Conservation (phyloP, 768 basidiomycete species). For the Boletus eberwhitei region DNA sequence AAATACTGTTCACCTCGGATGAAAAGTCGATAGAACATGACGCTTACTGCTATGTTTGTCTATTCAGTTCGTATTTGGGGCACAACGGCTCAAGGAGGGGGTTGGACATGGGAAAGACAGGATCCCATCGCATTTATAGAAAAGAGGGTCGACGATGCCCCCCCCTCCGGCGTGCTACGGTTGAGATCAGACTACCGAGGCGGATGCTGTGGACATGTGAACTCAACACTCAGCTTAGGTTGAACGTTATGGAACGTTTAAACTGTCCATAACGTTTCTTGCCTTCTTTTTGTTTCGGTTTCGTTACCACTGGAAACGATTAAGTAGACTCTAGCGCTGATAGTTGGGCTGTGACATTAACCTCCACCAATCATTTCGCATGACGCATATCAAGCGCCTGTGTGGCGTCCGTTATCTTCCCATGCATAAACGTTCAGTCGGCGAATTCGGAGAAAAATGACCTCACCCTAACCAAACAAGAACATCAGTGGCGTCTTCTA, state of each 20-base stretch:
- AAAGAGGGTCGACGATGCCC: neutral
- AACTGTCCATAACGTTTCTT: neutral
- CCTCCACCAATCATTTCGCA: neutral
- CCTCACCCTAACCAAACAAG: neutral
- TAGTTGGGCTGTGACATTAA: neutral
- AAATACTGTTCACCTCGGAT: neutral
- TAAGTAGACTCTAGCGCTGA: constrained; percentile 8
- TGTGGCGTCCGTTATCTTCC: neutral
- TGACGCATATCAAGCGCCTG: neutral
- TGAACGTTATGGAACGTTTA: constrained; percentile 5
- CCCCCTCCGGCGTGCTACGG: neutral
- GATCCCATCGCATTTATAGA: constrained; percentile 8
- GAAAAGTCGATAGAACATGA: neutral
- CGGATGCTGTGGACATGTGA: neutral
- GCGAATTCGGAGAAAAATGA: neutral
- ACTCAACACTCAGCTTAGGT: too few species aligned
- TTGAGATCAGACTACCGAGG: neutral
- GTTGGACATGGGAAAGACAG: neutral
- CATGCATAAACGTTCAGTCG: neutral
- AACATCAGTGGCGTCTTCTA: constrained; percentile 1
- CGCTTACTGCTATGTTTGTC: constrained; percentile 9
- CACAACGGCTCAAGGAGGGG: neutral
- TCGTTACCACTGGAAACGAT: neutral
- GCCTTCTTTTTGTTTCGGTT: neutral
- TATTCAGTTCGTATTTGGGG: neutral